Evolutionary conservation across 1,139 yeast genomes (phyloP).

Genomic region (Blastobotrys buckinghamii): DNA sequence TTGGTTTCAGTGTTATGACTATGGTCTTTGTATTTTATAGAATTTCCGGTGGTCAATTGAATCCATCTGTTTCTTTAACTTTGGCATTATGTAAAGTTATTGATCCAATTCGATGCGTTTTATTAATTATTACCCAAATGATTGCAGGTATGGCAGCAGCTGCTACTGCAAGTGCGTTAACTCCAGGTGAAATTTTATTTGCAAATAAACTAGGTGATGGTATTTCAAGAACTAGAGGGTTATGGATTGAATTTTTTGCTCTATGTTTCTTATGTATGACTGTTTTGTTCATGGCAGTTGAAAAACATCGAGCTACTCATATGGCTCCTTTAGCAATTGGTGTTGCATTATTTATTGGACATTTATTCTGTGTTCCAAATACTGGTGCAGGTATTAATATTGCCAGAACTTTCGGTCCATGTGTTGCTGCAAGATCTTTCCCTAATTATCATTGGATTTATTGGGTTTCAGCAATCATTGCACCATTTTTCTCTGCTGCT

Average conservation of each 20-base stretch:
- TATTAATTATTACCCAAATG: conserved; percentile 64
- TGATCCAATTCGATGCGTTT: conserved; percentile 62
- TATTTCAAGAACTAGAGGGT: conserved; percentile 66
- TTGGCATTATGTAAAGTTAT: conserved; percentile 66
- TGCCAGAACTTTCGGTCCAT: conserved; percentile 84
- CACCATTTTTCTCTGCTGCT: conserved; percentile 59
- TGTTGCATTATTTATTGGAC: conserved; percentile 73
- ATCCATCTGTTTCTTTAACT: conserved; percentile 82
- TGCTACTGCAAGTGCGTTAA: conserved; percentile 81
- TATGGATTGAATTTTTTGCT: conserved; percentile 79
- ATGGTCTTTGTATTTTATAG: conserved; percentile 69
- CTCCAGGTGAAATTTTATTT: conserved; percentile 74
- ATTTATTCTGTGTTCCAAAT: conserved; percentile 73
- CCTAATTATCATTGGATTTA: conserved; percentile 87
- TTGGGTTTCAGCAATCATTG: conserved; percentile 82
- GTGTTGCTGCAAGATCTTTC: conserved; percentile 64
- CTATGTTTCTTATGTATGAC: conserved; percentile 68
- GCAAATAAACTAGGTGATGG: conserved; percentile 72
- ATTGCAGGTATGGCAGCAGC: conserved; percentile 92
- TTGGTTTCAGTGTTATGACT: conserved; percentile 81
- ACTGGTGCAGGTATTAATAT: conserved; percentile 94
- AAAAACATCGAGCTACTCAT: conserved; percentile 67
- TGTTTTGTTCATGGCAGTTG: conserved; percentile 80
- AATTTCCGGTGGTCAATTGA: conserved; percentile 84
- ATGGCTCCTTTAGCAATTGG: conserved; percentile 86